Percentiles rank a stretch among this genome's conserved stretches.
phyloP scores from a whole-genome alignment of 495 filamentous ascomycete genomes.

The Penicillium malachiteum region DNA sequence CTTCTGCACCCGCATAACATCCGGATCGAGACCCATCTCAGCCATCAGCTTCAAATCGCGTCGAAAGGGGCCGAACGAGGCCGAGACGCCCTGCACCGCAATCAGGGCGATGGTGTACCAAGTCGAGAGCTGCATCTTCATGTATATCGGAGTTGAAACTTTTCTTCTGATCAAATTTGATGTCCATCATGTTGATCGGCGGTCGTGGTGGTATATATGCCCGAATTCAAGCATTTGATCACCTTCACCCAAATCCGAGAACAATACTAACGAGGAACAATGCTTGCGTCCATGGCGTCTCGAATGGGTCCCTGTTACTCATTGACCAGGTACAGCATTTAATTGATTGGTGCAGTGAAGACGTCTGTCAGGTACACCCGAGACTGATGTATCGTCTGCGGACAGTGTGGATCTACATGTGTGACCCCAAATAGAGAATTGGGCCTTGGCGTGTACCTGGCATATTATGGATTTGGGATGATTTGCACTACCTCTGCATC shows the following conservation, averaged over 20 bases:
- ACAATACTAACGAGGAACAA: constrained; percentile 19
- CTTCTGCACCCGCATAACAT: constrained; percentile 12
- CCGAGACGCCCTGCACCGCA: constrained; percentile 8
- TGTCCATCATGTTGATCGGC: background rate
- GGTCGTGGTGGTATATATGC: constrained; percentile 4
- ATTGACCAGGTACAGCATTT: no score
- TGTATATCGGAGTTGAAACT: background rate
- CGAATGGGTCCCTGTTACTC: background rate
- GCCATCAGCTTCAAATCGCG: constrained; percentile 29
- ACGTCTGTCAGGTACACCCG: constrained; percentile 5
- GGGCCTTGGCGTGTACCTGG: background rate
- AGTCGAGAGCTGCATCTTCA: constrained; percentile 12
- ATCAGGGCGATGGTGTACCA: constrained; percentile 8
- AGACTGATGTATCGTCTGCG: constrained; percentile 17
- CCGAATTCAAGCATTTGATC: background rate
- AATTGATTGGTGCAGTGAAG: constrained; percentile 2
- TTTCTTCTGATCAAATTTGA: background rate
- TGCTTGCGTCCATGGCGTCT: constrained; percentile 21
- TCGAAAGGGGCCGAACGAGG: constrained; percentile 9
- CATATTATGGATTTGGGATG: no score
- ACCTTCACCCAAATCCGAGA: constrained; percentile 5
- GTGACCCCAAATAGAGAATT: background rate
- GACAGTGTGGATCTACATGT: background rate
- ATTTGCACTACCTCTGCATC: no score
- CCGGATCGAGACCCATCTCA: constrained; percentile 23